phyloP scores from a whole-genome alignment of 148 eudicot species.

The Silene uniflora region DNA sequence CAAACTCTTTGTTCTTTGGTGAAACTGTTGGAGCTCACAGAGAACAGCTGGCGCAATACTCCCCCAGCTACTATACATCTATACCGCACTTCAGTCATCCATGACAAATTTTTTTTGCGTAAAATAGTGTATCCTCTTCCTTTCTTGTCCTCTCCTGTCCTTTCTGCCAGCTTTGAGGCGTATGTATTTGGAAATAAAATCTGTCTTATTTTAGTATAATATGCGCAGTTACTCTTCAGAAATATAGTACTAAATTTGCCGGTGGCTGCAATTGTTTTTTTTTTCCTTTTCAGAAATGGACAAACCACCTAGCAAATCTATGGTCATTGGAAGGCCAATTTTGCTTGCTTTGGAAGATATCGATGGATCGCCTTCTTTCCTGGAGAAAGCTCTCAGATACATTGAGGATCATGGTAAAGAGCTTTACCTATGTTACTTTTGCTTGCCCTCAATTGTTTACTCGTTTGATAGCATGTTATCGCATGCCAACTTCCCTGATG shows the following conservation, averaged over 20 bases:
- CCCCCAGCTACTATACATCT: neutral
- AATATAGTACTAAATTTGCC: neutral
- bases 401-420: conserved; percentile 70
- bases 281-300: conserved; percentile 46
- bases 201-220: neutral
- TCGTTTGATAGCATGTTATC: neutral
- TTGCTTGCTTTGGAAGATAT: conserved; percentile 92
- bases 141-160: neutral
- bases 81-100: no score
- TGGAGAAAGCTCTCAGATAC: conserved; percentile 90
- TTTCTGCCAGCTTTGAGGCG: neutral
- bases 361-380: conserved; percentile 91
- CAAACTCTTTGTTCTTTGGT: neutral
- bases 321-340: conserved; percentile 74
- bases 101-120: neutral
- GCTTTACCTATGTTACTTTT: conserved; percentile 12
- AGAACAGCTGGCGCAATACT: neutral
- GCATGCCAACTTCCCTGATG: no score
- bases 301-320: conserved; percentile 47
- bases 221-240: neutral
- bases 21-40: neutral
- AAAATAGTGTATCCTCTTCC: neutral
- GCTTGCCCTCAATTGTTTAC: neutral
- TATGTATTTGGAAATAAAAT: neutral
- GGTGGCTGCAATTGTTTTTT: neutral